These are phyloP conservation scores for Aphanomyces astaci DNA, from an alignment of 352 stramenopile species.

Conservation along the genomic window DNA sequence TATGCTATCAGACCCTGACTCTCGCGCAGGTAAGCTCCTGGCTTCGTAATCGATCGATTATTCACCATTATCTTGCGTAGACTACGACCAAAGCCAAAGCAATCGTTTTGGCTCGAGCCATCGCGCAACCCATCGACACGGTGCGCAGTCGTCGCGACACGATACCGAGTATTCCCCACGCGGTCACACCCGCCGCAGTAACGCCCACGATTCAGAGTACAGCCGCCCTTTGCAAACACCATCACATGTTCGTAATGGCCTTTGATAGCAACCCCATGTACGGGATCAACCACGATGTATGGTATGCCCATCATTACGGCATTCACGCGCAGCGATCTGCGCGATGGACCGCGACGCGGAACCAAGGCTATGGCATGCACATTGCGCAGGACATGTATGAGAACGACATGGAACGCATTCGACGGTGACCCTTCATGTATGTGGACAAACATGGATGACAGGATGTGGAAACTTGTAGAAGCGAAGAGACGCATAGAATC, in stretches of 20 bases:
- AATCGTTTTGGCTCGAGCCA: background rate
- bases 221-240: background rate
- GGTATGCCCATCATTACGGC: constrained; percentile 78
- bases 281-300: constrained; percentile 76
- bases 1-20: constrained; percentile 55
- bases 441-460: too few species aligned
- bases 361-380: constrained; percentile 63
- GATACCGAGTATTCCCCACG: constrained; percentile 13
- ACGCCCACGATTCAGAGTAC: constrained; percentile 11
- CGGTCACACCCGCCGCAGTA: constrained; percentile 19
- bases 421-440: constrained; percentile 28
- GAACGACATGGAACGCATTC: constrained; percentile 54
- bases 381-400: constrained; percentile 64
- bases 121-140: background rate
- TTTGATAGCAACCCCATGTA: constrained; percentile 33
- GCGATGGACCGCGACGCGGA: constrained; percentile 37
- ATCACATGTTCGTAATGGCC: too few species aligned
- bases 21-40: constrained; percentile 57
- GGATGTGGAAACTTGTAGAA: background rate
- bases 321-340: constrained; percentile 30
- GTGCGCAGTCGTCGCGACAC: background rate
- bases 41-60: background rate
- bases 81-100: constrained; percentile 3
- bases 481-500: constrained; percentile 51
- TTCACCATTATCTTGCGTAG: background rate